Evolutionary conservation across 73 alveolate species (phyloP), one percentile per base, ranked within the genome.

Genomic region (Paramecium tetraurelia): DNA sequence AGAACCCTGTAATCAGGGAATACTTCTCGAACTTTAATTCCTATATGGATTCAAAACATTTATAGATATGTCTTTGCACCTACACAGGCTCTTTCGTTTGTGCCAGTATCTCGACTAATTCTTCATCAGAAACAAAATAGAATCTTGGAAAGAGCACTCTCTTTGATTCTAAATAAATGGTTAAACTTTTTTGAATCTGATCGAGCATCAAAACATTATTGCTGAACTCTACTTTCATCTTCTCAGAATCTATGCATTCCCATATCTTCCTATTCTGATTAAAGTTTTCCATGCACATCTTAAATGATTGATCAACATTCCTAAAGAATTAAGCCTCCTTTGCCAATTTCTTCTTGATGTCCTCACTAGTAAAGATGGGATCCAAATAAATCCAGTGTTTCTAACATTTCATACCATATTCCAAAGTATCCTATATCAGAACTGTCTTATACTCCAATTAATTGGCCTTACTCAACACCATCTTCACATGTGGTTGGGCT

Each of bases 101-200:
- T n/a, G 99, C 97, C 90, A 98, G 93, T 10, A 98, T 97, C 93
- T 97, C 98, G 57, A 98, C 92, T 77, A 97, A 92, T 77, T 97
- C 99, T 86, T 97, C 99, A 97, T 97, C 96, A 21, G 99, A 97
- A 75, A 97, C 93, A 96, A 97, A 97, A 94, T 97, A 97, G 94
- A 97, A 97, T 70, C 99, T 93, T 41, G 99, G 99, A 96, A 97
- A 98, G 80, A 96, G 95, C 46, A 92, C 87, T 95, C 99, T 96
- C 94, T 98, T 98, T 50, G 98, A 92, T 92, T 98, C 99, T 59
- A 98, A 95, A 85, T 97, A 98, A 86, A 96, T 98, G 80, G 93
- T 95, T 41, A 98, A 89, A 43, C 97, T 88, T 93, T 96, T 98
- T 93, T 98, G 96, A n/a, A 98, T 96, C 72, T 95, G 92, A 69